Percentiles rank a stretch among this genome's conserved stretches.
These are phyloP conservation scores for Fusarium nanum DNA, from an alignment of 2,329 filamentous ascomycete genomes.

Conservation along the genomic window DNA sequence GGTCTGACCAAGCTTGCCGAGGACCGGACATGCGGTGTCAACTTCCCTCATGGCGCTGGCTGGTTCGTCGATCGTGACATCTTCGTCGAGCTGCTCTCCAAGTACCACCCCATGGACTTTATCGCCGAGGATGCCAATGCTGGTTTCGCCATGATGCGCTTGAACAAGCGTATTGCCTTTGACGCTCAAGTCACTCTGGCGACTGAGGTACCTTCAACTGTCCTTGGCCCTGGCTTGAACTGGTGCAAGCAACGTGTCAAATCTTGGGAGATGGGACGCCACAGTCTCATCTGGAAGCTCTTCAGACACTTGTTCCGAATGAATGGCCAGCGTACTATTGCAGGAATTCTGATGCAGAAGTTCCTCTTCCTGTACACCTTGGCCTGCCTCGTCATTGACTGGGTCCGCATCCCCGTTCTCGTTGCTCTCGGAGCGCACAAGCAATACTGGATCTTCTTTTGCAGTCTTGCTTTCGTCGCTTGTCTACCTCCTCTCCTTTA, in stretches of 20 bases:
- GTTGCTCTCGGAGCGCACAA: slow-evolving; percentile 7
- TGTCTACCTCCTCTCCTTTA: slow-evolving; percentile 5
- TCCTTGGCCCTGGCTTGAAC: slow-evolving; percentile 28
- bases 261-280: slow-evolving; percentile 35
- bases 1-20: slow-evolving; percentile 7
- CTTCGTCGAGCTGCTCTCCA: neutral
- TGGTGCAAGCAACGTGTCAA: slow-evolving; percentile 38
- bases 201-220: neutral
- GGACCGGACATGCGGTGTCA: neutral
- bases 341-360: slow-evolving; percentile 3
- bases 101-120: slow-evolving; percentile 11
- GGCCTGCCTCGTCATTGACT: neutral
- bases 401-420: neutral
- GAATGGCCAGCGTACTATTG: neutral
- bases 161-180: neutral
- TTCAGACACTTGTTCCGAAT: slow-evolving; percentile 1
- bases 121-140: slow-evolving; percentile 4
- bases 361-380: neutral
- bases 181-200: slow-evolving; percentile 7
- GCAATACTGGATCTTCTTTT: slow-evolving; percentile 15
- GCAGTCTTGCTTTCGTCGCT: slow-evolving; percentile 1
- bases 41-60: neutral
- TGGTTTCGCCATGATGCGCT: slow-evolving; percentile 7
- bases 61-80: slow-evolving; percentile 13
- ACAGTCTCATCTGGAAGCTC: slow-evolving; percentile 24